phyloP scores from a whole-genome alignment of 805 yeast species.

The Candida odintsovae region DNA sequence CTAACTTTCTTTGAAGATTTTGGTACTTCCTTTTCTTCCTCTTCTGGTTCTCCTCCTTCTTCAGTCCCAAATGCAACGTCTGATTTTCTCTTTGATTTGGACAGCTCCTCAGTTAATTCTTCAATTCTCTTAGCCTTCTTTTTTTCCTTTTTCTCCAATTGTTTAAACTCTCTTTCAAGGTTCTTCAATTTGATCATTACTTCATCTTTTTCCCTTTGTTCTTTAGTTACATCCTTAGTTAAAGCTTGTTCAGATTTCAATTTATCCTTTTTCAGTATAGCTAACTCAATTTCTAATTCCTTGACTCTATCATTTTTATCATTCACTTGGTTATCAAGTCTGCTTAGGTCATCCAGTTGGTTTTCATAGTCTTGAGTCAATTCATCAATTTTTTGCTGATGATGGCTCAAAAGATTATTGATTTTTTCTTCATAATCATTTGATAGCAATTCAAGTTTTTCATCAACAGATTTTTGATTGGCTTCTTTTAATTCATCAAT shows the following conservation, averaged over 20 bases:
- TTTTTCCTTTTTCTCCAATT: conserved; percentile 10
- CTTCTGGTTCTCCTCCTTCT: no score
- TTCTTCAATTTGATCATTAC: neutral
- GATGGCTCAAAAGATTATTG: conserved; percentile 15
- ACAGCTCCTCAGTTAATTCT: conserved; percentile 5
- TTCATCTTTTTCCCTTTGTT: conserved; percentile 1
- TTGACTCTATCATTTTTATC: neutral
- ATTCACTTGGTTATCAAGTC: neutral
- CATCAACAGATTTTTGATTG: conserved; percentile 23
- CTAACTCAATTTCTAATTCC: neutral
- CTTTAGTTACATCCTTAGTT: conserved; percentile 1
- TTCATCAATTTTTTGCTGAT: conserved; percentile 4
- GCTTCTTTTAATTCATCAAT: conserved; percentile 28
- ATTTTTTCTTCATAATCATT: conserved; percentile 28
- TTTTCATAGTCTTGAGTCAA: neutral
- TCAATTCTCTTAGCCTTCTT: conserved; percentile 11
- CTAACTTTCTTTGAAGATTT: neutral
- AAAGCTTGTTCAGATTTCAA: neutral
- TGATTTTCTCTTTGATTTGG: conserved; percentile 14
- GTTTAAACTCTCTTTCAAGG: conserved; percentile 1
- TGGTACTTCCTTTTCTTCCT: neutral
- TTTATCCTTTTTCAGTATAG: neutral
- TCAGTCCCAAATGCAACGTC: conserved; percentile 1
- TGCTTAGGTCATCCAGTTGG: neutral
- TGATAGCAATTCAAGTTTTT: conserved; percentile 26